Percentiles rank a stretch among this genome's conserved stretches.
Conservation (phyloP, 1,284 basidiomycete genomes). For the Puccinia novopanici region DNA sequence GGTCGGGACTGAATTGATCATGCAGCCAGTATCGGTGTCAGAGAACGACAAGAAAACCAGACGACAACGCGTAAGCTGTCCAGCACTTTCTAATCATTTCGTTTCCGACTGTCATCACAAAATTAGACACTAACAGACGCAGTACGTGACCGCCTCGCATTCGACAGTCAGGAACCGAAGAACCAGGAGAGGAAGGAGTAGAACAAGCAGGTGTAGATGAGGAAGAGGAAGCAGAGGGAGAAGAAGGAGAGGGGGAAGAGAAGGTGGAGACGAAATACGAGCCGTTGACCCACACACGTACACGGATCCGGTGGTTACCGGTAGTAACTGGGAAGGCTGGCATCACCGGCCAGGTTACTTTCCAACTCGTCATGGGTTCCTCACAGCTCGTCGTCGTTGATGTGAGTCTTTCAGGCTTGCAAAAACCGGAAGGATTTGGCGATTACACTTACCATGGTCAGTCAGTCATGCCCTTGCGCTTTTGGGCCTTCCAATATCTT, state of each 20-base stretch:
- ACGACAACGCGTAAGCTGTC: neutral
- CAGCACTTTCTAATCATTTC: neutral
- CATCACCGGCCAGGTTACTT: neutral
- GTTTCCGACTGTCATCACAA: neutral
- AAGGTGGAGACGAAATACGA: neutral
- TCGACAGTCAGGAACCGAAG: constrained; percentile 4
- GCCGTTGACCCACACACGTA: neutral
- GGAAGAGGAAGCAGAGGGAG: neutral
- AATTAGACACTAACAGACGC: neutral
- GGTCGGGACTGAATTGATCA: constrained; percentile 43
- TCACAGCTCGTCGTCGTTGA: constrained; percentile 9
- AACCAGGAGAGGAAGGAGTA: neutral
- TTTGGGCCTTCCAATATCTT: neutral
- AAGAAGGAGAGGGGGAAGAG: neutral
- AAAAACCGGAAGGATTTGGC: neutral
- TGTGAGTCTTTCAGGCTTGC: constrained; percentile 12
- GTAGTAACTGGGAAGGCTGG: neutral
- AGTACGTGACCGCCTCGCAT: too few species aligned
- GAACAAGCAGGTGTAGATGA: neutral
- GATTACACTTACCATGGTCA: constrained; percentile 20
- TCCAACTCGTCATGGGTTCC: constrained; percentile 7
- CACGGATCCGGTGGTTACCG: constrained; percentile 28
- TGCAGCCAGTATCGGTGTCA: neutral
- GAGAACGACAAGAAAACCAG: neutral
- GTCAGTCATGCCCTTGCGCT: neutral